Evolutionary conservation across 352 stramenopile genomes (phyloP).

Genomic region (Thraustotheca clavata): DNA sequence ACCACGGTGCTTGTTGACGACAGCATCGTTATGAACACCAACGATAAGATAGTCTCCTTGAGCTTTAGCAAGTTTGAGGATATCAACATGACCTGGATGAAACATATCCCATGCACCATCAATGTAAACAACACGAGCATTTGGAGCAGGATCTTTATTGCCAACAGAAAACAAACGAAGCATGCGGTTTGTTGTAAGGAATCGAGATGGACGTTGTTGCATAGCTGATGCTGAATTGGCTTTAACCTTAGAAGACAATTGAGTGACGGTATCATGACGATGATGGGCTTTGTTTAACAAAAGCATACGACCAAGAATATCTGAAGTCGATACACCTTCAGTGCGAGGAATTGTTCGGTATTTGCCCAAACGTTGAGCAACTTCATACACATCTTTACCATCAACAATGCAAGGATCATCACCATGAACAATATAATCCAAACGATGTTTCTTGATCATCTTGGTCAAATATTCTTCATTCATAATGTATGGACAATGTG

Average conservation of each 20-base stretch:
- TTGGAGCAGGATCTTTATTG: constrained; percentile 80
- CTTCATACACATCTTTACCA: constrained; percentile 97
- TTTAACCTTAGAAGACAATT: constrained; percentile 66
- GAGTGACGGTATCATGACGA: constrained; percentile 69
- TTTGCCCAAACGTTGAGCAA: constrained; percentile 92
- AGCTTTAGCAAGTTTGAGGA: constrained; percentile 90
- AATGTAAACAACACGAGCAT: constrained; percentile 95
- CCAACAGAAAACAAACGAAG: constrained; percentile 87
- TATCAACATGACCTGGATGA: constrained; percentile 95
- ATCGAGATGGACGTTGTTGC: constrained; percentile 81
- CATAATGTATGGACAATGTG: constrained; percentile 98
- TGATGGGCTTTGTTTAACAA: constrained; percentile 93
- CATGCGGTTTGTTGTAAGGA: constrained; percentile 95
- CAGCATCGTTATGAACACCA: constrained; percentile 92
- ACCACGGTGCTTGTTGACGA: constrained; percentile 84
- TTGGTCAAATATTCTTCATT: constrained; percentile 96
- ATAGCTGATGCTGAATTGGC: constrained; percentile 30
- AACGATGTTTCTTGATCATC: constrained; percentile 96
- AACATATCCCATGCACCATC: constrained; percentile 99
- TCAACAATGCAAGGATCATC: constrained; percentile 99
- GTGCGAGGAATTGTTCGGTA: constrained; percentile 95
- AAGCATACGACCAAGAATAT: constrained; percentile 98
- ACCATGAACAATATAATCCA: constrained; percentile 98
- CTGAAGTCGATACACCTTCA: constrained; percentile 96
- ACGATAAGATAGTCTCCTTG: constrained; percentile 95